These are phyloP conservation scores for Calonectria montana DNA, from an alignment of 2,329 filamentous ascomycete species.

Conservation along the genomic window DNA sequence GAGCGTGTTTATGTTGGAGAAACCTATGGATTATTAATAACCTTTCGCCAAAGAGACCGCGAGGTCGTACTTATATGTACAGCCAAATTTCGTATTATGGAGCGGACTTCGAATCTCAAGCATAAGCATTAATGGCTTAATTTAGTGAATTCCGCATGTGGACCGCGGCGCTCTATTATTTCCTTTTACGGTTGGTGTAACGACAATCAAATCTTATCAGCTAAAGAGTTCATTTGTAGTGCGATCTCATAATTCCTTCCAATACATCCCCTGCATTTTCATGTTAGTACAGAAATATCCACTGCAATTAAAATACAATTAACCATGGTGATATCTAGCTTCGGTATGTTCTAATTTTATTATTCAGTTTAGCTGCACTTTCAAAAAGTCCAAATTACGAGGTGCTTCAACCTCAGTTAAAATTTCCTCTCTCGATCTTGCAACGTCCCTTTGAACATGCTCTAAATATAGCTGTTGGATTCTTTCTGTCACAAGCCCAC, in stretches of 20 bases:
- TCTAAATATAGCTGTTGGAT: conserved; percentile 41
- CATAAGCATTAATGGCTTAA: background rate
- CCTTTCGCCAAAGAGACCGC: background rate
- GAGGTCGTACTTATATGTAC: background rate
- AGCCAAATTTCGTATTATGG: background rate
- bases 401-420: conserved; percentile 36
- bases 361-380: background rate
- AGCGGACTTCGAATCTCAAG: background rate
- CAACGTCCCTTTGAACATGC: conserved; percentile 34
- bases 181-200: background rate
- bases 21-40: background rate
- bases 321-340: no score
- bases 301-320: no score
- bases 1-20: background rate
- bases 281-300: no score
- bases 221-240: no score
- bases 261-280: no score
- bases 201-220: no score
- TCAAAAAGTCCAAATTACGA: conserved; percentile 33
- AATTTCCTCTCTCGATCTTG: conserved; percentile 36
- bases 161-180: background rate
- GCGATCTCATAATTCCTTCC: no score
- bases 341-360: background rate
- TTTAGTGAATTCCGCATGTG: background rate
- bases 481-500: conserved; percentile 35